Base-by-base conservation (phyloP, 2,329 filamentous ascomycete species). In the Arthroderma sp. region DNA sequence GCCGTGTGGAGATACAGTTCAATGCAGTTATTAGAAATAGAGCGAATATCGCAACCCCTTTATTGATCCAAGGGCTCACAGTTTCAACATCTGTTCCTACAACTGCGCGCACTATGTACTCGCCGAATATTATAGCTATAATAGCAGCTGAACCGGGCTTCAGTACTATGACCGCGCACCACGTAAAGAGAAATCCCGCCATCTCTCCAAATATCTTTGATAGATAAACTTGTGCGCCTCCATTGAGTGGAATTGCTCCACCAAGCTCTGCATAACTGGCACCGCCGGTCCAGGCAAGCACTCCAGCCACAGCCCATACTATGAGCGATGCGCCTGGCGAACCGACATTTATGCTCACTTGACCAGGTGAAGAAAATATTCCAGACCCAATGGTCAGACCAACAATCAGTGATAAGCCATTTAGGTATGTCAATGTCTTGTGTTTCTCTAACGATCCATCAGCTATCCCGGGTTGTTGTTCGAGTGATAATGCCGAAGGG, bases 171-270 rank as follows among this genome's bases (percentile, higher is more conserved):
- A 96, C 86, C 0, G 91, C 88, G 42, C 86, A 87, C 91, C 91
- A 98, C 1, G 88, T 93, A 64, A 95, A 98, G 31, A 96, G 70
- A 59, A 98, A 98, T 0, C 91, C 91, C 1, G 80, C 78, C 57
- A 94, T 71, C 66, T 98, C 91, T 44, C 89, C 89, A 63, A 95
- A 94, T 48, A 94, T 98, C 67, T 96, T 96, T 53, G 86, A 82
- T 37, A 98, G 71, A 61, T 98, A 98, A 2, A 93, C 82, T 64
- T 96, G 91, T 10, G 91, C 77, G 4, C 91, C 91, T 46, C 91
- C 91, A 60, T 96, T 98, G 27, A 98, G 68, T 4, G 91, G 91
- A 51, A 98, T 96, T 0, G 91, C 88, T 36, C 91, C 89, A 48
- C 91, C 91, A 4, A 98, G 73, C 68, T 98, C 91, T 3, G 91